These are phyloP conservation scores for Pseudocercospora cruenta DNA, from an alignment of 2,329 filamentous ascomycete genomes.

Conservation along the genomic window DNA sequence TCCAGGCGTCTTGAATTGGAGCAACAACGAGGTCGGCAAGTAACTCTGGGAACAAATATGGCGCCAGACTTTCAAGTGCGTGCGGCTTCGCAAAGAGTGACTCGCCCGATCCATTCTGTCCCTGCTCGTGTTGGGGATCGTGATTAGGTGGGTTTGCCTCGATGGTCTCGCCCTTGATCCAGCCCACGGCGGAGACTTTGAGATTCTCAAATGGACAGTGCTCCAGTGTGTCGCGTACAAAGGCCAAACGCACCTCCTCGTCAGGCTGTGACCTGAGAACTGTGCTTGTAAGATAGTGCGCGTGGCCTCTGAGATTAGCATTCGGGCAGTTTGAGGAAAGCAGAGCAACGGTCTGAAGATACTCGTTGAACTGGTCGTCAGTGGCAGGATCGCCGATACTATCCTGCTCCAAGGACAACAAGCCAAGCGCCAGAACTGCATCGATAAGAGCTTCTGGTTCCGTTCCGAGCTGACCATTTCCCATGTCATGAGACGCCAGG, in stretches of 20 bases:
- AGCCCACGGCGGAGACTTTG: conserved; percentile 61
- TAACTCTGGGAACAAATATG: conserved; percentile 57
- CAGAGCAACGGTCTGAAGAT: conserved; percentile 54
- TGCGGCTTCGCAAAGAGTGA: conserved; percentile 54
- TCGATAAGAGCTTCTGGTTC: conserved; percentile 59
- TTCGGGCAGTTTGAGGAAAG: conserved; percentile 54
- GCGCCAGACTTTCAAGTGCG: conserved; percentile 53
- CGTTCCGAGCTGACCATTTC: conserved; percentile 45
- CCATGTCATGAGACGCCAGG: conserved; percentile 44
- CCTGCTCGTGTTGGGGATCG: conserved; percentile 23
- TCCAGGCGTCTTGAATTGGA: conserved; percentile 44
- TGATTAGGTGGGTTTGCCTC: conserved; percentile 44
- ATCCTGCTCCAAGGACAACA: conserved; percentile 53
- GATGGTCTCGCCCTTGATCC: conserved; percentile 64
- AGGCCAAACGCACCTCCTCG: conserved; percentile 54
- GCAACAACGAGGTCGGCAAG: conserved; percentile 46
- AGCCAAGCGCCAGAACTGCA: conserved; percentile 56
- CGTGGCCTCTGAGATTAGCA: conserved; percentile 52
- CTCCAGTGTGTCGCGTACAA: conserved; percentile 60
- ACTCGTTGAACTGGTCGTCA: conserved; percentile 57
- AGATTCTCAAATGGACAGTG: conserved; percentile 58
- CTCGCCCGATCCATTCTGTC: conserved; percentile 10
- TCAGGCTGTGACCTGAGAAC: conserved; percentile 59
- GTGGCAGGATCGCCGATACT: conserved; percentile 50
- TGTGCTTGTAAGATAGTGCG: conserved; percentile 54